Percentiles rank a stretch among this genome's conserved stretches.
These are phyloP conservation scores for Asterionellopsis glacialis DNA, from an alignment of 108 stramenopile species.

Conservation along the genomic window DNA sequence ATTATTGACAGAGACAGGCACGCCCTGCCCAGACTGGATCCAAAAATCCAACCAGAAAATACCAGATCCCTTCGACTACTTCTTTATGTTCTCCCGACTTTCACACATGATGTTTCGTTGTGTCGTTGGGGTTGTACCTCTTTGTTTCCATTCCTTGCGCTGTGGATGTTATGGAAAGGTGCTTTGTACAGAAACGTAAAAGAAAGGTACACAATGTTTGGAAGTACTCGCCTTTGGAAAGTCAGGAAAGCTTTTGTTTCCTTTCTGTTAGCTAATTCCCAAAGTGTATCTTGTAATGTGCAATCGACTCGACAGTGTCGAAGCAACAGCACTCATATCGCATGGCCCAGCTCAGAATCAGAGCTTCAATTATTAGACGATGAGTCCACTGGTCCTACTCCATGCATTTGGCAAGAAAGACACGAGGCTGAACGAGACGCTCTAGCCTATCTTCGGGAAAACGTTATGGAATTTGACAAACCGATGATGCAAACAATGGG, in stretches of 20 bases:
- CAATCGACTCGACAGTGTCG: not conserved
- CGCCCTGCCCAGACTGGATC: too few species aligned
- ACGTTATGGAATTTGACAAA: conserved; percentile 67
- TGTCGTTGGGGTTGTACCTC: too few species aligned
- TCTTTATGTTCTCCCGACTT: too few species aligned
- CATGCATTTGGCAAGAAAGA: not conserved
- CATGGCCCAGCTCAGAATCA: not conserved
- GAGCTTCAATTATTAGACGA: not conserved
- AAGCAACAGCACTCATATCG: not conserved
- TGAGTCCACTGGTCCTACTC: not conserved
- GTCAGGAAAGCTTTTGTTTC: not conserved
- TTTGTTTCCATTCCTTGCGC: too few species aligned
- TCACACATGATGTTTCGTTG: too few species aligned
- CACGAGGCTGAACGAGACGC: conserved; percentile 22
- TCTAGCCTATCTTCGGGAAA: conserved; percentile 38
- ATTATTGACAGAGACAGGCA: too few species aligned
- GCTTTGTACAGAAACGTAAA: too few species aligned
- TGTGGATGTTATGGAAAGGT: too few species aligned
- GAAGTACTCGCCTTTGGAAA: not conserved
- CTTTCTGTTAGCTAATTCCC: not conserved
- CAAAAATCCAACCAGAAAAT: too few species aligned
- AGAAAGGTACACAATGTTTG: too few species aligned
- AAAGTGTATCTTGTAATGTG: not conserved
- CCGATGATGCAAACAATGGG: conserved; percentile 58
- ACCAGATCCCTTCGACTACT: too few species aligned